Conservation (phyloP, 345 rosid species). For the Rhodomyrtus tomentosa region DNA sequence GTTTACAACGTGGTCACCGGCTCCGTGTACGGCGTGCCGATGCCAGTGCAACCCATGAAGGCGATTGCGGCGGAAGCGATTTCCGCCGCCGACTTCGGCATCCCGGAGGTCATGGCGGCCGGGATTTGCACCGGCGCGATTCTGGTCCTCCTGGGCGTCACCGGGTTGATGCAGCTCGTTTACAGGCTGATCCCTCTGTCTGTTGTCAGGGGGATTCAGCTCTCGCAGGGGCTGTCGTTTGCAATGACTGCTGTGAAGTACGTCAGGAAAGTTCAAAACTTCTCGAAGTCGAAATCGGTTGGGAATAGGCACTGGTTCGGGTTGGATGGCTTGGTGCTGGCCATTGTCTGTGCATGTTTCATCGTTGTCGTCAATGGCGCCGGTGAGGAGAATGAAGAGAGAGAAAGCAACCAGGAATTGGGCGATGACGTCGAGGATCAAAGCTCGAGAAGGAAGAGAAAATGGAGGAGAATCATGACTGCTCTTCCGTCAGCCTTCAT, state of each 20-base stretch:
- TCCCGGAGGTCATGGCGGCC: slow-evolving; percentile 74
- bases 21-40: slow-evolving; percentile 65
- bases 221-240: slow-evolving; percentile 73
- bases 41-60: slow-evolving; percentile 98
- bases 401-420: slow-evolving; percentile 4
- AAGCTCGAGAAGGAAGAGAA: slow-evolving; percentile 15
- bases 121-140: slow-evolving; percentile 68
- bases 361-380: slow-evolving; percentile 52
- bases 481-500: slow-evolving; percentile 66
- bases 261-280: slow-evolving; percentile 42
- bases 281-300: slow-evolving; percentile 47
- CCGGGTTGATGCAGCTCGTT: slow-evolving; percentile 68
- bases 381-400: slow-evolving; percentile 30
- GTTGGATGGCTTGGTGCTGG: slow-evolving; percentile 67
- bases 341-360: slow-evolving; percentile 48
- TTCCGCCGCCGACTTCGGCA: slow-evolving; percentile 33
- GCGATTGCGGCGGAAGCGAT: slow-evolving; percentile 79
- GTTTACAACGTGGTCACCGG: slow-evolving; percentile 63
- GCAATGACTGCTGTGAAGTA: slow-evolving; percentile 76
- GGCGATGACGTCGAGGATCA: background rate
- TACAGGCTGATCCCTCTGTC: slow-evolving; percentile 53
- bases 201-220: slow-evolving; percentile 76
- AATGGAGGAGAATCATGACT: slow-evolving; percentile 18
- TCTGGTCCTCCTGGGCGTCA: slow-evolving; percentile 45
- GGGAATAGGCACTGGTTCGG: slow-evolving; percentile 64